Evolutionary conservation across 2,329 filamentous ascomycete species (phyloP), one percentile per base, ranked within the genome.

Genomic region (Xylariomycetidae sp.): DNA sequence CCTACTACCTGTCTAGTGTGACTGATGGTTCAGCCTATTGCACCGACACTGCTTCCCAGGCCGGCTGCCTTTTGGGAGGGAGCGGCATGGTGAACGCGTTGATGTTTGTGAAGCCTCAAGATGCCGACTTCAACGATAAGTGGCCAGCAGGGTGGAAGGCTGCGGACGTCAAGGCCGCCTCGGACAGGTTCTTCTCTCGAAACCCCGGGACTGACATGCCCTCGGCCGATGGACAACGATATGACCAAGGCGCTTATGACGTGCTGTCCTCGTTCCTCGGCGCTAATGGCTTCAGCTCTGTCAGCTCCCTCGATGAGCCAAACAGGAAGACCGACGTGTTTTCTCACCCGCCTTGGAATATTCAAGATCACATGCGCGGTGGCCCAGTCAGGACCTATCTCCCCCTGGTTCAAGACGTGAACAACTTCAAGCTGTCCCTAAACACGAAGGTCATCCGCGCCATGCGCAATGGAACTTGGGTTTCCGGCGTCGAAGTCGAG

Each of bases 291-390:
- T 47, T 34, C 26, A 41, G 25, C 28, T 25, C 20, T 7, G 39
- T 45, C 10, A 33, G 36, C 14, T 16, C 40, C 6, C 32, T 47
- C 12, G 27, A 37, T 10, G 28, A 45, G 26, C 40, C 42, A 19
- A 41, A 47, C 28, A 33, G 34, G 27, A 47, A 47, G 31, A 27
- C 30, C 16, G 29, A 41, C 20, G 30, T 39, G 16, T 45, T 43
- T 19, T 62, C 68, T 6, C 64, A 74, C 46, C 67, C 74, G n/a
- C 64, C 72, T 4, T 77, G 72, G 56, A 75, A 76, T 66, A 44
- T 47, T 16, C 19, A 35, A 14, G 31, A 47, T 29, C 16, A 27
- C 18, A 15, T 38, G 27, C 42, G 44, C 16, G 40, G 42, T 18
- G 44, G 44, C 7, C 44, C 44, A 6, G 33, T 45, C 25, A 33